Evolutionary conservation across 495 filamentous ascomycete species (phyloP), one percentile per base, ranked within the genome.

Genomic region (Neurospora sp.): DNA sequence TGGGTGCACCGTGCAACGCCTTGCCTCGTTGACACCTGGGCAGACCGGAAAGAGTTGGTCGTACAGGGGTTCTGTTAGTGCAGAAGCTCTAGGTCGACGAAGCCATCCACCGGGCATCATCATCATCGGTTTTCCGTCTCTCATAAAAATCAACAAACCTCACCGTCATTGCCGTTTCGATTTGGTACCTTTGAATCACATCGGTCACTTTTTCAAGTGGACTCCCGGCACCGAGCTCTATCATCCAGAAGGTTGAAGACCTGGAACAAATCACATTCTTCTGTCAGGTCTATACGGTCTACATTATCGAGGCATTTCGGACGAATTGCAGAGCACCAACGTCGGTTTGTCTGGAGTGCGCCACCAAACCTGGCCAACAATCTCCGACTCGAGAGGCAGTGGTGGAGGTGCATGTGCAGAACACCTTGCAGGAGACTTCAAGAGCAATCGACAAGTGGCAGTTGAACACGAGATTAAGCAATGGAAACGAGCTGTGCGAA

Each of bases 281-380:
- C 48, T 59, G 4, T 18, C 53, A 18, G 14, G 27, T 37, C 9
- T 27, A 61, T 59, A 20, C 44, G 8, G 20, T 35, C 31, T 53
- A 61, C 22, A 35, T 35, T 35, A 35, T 61, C 53, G 27, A 69
- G 40, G 44, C 27, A 40, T 41, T 53, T 44, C 69, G 38, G 69
- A 72, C 77, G 78, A 80, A 80, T 80, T 72, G 65, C 61, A 74
- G 72, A 65, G 14, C 71, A 76, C 76, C 79, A 78, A 75, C 79
- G 70, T 70, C 38, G 42, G 70, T 45, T 71, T 71, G 59, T 18
- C 31, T 68, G 38, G 12, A 61, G 22, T 35, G 27, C 53, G 53
- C 53, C 53, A 78, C 76, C 75, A 75, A 69, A 40, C 70, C 71
- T 72, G 68, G 72, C 75, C 73, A 73, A 70, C n/a, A 70, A 39